Conservation (phyloP, 768 basidiomycete species). For the Boletus patriciae region DNA sequence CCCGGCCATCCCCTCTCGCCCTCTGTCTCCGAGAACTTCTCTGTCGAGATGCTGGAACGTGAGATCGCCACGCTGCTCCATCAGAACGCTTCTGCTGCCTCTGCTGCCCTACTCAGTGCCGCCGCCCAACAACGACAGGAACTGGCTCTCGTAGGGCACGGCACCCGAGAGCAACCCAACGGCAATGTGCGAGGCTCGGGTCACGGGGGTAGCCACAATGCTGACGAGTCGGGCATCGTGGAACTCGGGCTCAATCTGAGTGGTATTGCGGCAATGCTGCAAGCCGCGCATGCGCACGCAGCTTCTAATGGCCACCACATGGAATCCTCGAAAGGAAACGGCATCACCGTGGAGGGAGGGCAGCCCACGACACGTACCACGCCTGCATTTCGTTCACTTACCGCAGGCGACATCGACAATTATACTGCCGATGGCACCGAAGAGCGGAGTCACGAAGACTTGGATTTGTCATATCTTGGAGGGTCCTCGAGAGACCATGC, state of each 20-base stretch:
- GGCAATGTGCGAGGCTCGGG: slow-evolving; percentile 10
- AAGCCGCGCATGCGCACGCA: slow-evolving; percentile 69
- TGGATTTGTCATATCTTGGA: slow-evolving; percentile 57
- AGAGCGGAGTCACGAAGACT: slow-evolving; percentile 46
- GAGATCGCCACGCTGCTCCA: slow-evolving; percentile 74
- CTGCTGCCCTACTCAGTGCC: slow-evolving; percentile 61
- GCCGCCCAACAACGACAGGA: slow-evolving; percentile 67
- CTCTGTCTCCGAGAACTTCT: slow-evolving; percentile 49
- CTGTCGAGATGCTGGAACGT: slow-evolving; percentile 73
- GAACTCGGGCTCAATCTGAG: slow-evolving; percentile 58
- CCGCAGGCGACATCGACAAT: slow-evolving; percentile 42
- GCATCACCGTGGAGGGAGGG: slow-evolving; percentile 46
- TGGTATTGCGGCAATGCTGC: slow-evolving; percentile 74
- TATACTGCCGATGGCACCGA: slow-evolving; percentile 22
- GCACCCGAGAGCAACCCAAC: slow-evolving; percentile 30
- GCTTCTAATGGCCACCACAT: slow-evolving; percentile 49
- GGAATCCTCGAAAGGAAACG: slow-evolving; percentile 47
- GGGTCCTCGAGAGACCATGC: slow-evolving; percentile 19
- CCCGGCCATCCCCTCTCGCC: slow-evolving; percentile 36
- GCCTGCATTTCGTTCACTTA: slow-evolving; percentile 78
- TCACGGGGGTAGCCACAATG: slow-evolving; percentile 16
- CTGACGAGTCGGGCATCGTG: slow-evolving; percentile 19
- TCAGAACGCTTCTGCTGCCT: slow-evolving; percentile 71
- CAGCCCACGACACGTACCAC: slow-evolving; percentile 62
- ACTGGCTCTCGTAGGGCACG: slow-evolving; percentile 41